phyloP scores from a whole-genome alignment of 2,329 filamentous ascomycete species.

The Aspergillus floridensis region DNA sequence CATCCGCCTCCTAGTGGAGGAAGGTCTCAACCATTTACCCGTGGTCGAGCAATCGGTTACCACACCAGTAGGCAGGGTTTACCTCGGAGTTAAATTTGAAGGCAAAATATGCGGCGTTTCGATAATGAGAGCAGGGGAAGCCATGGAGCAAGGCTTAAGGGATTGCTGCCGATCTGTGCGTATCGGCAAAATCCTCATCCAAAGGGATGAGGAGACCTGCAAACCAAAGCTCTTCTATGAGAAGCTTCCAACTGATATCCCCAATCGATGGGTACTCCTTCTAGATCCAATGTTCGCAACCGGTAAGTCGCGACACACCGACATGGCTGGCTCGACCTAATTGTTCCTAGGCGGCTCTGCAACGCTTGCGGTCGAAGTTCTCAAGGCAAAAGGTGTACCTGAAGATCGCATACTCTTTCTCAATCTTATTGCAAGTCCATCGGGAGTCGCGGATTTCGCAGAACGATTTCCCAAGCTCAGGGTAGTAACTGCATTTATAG shows the following conservation, averaged over 20 bases:
- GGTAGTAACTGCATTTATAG: conserved; percentile 93
- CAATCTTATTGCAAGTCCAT: conserved; percentile 94
- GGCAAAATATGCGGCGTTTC: conserved; percentile 98
- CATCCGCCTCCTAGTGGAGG: conserved; percentile 92
- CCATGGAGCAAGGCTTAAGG: conserved; percentile 94
- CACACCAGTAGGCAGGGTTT: conserved; percentile 83
- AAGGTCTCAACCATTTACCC: conserved; percentile 93
- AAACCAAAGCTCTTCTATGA: conserved; percentile 95
- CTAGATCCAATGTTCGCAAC: conserved; percentile 99
- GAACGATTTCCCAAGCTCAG: conserved; percentile 83
- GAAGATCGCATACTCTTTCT: conserved; percentile 95
- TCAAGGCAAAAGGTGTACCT: conserved; percentile 85
- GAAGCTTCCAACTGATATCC: conserved; percentile 92
- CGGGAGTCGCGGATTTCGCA: conserved; percentile 86
- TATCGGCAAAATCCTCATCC: conserved; percentile 97
- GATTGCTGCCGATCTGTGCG: conserved; percentile 97
- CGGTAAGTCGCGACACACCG: conserved; percentile 51
- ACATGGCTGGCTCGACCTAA: conserved; percentile 3
- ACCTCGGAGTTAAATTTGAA: conserved; percentile 90
- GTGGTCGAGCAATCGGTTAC: conserved; percentile 85
- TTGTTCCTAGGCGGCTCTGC: conserved; percentile 73
- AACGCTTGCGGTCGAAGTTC: conserved; percentile 92
- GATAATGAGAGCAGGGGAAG: conserved; percentile 96
- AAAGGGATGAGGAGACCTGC: conserved; percentile 91
- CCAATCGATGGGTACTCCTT: conserved; percentile 85